These are phyloP conservation scores for Fusarium piperis DNA, from an alignment of 2,329 filamentous ascomycete genomes.

Conservation along the genomic window DNA sequence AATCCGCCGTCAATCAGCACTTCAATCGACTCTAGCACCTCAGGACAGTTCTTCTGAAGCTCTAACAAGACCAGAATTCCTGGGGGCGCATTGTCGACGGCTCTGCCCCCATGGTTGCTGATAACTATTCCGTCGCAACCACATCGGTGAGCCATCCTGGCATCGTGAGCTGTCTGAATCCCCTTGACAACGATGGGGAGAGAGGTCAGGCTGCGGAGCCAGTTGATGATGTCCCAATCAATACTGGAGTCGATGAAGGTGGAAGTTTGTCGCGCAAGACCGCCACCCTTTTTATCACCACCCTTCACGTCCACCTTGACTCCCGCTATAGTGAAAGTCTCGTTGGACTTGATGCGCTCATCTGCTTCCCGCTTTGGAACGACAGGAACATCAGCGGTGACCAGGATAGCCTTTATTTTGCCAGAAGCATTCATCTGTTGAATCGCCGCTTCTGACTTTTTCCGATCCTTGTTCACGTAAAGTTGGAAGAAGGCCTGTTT, in stretches of 20 bases:
- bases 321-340: background rate
- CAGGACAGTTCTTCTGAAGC: constrained; percentile 68
- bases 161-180: constrained; percentile 74
- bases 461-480: constrained; percentile 67
- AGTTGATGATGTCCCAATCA: constrained; percentile 72
- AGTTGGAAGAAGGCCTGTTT: constrained; percentile 64
- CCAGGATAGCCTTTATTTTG: constrained; percentile 63
- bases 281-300: constrained; percentile 64
- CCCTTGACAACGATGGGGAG: constrained; percentile 74
- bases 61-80: constrained; percentile 70
- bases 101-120: constrained; percentile 75
- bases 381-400: constrained; percentile 68
- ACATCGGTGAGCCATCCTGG: constrained; percentile 65
- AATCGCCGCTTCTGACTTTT: constrained; percentile 61
- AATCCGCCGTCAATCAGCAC: constrained; percentile 73
- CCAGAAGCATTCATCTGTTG: constrained; percentile 52
- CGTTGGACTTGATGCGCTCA: constrained; percentile 56
- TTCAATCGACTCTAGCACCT: constrained; percentile 68
- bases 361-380: constrained; percentile 64
- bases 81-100: constrained; percentile 60
- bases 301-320: constrained; percentile 52
- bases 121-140: constrained; percentile 75
- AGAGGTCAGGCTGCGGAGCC: constrained; percentile 61
- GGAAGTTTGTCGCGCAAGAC: constrained; percentile 65
- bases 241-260: constrained; percentile 66